Base-by-base conservation (phyloP, 1,284 basidiomycete species). In the Melampsora larici-populina region DNA sequence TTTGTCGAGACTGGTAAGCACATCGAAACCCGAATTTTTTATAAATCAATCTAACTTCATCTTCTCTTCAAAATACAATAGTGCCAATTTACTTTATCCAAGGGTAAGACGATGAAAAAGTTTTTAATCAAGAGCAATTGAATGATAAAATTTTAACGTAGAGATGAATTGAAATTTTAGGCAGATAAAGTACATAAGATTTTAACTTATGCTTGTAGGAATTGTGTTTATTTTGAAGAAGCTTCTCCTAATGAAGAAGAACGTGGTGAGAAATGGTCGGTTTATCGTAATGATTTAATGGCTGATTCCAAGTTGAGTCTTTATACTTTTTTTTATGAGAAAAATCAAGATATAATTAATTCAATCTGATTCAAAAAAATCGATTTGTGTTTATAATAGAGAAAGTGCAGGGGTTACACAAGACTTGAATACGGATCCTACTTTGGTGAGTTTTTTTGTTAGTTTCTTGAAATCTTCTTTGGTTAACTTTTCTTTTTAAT, bases 251-350 rank as follows among this genome's bases (percentile, higher is more conserved):
- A 29, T 15, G 66, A 68, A 24, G 66, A 68, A 33, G 73, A 67
- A 60, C 48, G 73, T 24, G 73, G 73, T 36, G 49, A 68, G 29
- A 93, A 93, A 84, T 91, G 90, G 81, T 91, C 92, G 81, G 94
- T 98, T 13, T 99, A 96, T 84, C 87, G 90, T 82, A 97, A 99
- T 80, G 96, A 98, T 86, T 85, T 98, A 85, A 86, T 97, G 82
- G 96, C 92, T 0, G 91, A 96, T 33, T 94, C 91, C 81, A 94
- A 93, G 94, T 96, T 84, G 82, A 91, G 88, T 31, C 11, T 0
- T 24, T 51, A 66, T 55, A 40, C n/a, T 74, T 36, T 21, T 49
- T 26, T 29, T 6, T 18, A 29, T 36, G 3, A 4, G 3, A 36
- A 36, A 36, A 9, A 36, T 36, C 36, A 36, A 36, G 36, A 36